Evolutionary conservation across 2,329 filamentous ascomycete species (phyloP).

Genomic region (Colletotrichum sp.): DNA sequence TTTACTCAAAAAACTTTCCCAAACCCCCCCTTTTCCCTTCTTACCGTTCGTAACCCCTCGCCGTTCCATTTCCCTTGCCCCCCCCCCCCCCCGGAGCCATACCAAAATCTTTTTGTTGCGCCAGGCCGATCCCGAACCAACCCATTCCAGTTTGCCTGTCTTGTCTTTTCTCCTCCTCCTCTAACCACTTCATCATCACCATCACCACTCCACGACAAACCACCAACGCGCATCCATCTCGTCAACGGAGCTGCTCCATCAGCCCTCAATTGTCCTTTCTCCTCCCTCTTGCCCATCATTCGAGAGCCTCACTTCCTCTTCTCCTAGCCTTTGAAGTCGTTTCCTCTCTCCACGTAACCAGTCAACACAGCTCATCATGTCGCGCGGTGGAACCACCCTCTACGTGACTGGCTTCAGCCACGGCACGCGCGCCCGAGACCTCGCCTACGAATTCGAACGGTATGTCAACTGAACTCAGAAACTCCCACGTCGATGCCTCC

Average conservation of each 20-base stretch:
- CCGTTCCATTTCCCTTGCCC: no score
- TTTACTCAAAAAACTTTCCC: no score
- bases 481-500: constrained; percentile 52
- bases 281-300: not conserved
- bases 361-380: constrained; percentile 64
- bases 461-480: constrained; percentile 70
- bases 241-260: constrained; percentile 10
- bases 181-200: constrained; percentile 14
- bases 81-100: not conserved
- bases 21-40: no score
- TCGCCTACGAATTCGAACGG: constrained; percentile 99
- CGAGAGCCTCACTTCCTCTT: not conserved
- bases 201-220: constrained; percentile 9
- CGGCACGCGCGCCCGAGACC: constrained; percentile 96
- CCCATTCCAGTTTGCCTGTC: not conserved
- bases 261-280: not conserved
- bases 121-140: constrained; percentile 6
- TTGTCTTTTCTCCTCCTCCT: constrained; percentile 6
- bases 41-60: no score
- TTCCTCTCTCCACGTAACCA: constrained; percentile 3
- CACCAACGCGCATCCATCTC: constrained; percentile 13
- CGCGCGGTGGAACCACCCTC: constrained; percentile 90
- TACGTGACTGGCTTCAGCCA: constrained; percentile 99
- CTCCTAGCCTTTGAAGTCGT: not conserved
- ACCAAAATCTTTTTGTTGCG: constrained; percentile 21